Base-by-base conservation (phyloP, 495 filamentous ascomycete species). In the Podospora sp. region DNA sequence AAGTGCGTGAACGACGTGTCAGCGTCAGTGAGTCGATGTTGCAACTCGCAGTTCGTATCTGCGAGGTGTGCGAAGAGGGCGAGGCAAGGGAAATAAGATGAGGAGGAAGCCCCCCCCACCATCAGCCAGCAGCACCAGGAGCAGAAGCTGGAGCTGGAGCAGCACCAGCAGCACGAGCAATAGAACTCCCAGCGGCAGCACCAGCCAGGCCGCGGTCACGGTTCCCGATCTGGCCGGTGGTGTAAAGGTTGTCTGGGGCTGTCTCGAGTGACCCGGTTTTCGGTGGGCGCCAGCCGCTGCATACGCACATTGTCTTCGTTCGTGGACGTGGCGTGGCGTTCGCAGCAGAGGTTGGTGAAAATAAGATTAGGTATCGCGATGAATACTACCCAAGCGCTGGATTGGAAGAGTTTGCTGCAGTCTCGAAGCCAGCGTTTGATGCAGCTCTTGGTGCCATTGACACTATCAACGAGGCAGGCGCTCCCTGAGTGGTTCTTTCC, bases 331-430 rank as follows among this genome's bases (percentile, higher is more conserved):
- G 40, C 40, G 40, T 14, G 5, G 40, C 40, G 40, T 59, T 59
- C 18, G 58, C 59, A 46, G 33, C 46, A 29, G 26, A 60, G 60
- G 33, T 22, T 25, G 35, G 27, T 46, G 40, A 46, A 51, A 40
- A 46, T 65, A 65, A 65, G 63, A 65, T 65, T 65, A 56, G 29
- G 20, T 46, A 20, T 29, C 33, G 63, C 49, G 51, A 49, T 50
- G 29, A 26, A 65, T 65, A 46, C 63, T 20, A 65, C 63, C 21
- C 36, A 22, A 35, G 63, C 22, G 63, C 24, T 51, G 24, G 51
- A 65, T 57, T 65, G 50, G 63, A 46, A 50, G 26, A 51, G 46
- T 46, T 46, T 63, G 46, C 24, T 63, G 62, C 62, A 27, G 62
- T 52, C 49, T 63, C 20, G 49, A 63, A 36, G 62, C 26, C 46